A percentile compares a stretch with the other conserved stretches of the same genome.
These are phyloP conservation scores for Talaromyces albobiverticillius DNA, from an alignment of 2,329 filamentous ascomycete species.

Conservation along the genomic window DNA sequence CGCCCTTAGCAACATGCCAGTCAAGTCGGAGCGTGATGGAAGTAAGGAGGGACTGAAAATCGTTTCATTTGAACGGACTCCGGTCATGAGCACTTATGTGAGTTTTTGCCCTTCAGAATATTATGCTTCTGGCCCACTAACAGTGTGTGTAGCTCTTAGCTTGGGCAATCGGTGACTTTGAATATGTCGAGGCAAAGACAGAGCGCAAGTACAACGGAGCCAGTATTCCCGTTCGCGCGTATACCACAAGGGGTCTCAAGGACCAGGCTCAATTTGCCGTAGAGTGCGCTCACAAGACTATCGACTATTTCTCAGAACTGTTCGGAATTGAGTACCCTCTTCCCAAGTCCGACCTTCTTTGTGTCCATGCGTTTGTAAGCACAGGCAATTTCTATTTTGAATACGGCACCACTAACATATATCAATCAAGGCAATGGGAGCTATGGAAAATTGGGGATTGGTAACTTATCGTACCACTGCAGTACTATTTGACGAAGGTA, in stretches of 20 bases:
- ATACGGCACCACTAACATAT: slow-evolving; percentile 39
- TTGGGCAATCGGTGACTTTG: slow-evolving; percentile 95
- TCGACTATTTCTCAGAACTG: slow-evolving; percentile 94
- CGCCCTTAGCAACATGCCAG: slow-evolving; percentile 93
- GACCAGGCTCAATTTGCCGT: slow-evolving; percentile 87
- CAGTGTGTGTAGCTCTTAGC: slow-evolving; percentile 65
- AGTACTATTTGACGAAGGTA: slow-evolving; percentile 91
- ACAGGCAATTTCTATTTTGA: slow-evolving; percentile 7
- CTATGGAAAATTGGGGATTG: slow-evolving; percentile 96
- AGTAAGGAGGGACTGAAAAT: slow-evolving; percentile 62
- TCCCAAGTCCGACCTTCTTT: slow-evolving; percentile 85
- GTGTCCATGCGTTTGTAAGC: slow-evolving; percentile 87
- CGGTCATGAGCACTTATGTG: slow-evolving; percentile 83
- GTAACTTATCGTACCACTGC: slow-evolving; percentile 95
- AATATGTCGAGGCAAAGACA: slow-evolving; percentile 91
- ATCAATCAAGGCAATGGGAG: slow-evolving; percentile 52
- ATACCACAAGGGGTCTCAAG: slow-evolving; percentile 91
- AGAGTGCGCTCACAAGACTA: slow-evolving; percentile 85
- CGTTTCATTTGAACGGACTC: slow-evolving; percentile 78
- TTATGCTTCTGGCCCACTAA: background rate
- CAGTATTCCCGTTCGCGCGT: slow-evolving; percentile 87
- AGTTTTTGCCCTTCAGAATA: slow-evolving; percentile 19
- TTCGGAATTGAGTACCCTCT: slow-evolving; percentile 92
- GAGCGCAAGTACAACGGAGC: slow-evolving; percentile 88
- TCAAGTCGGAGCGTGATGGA: slow-evolving; percentile 68